Evolutionary conservation across 1,284 basidiomycete genomes (phyloP).

Genomic region (Rhodotorula sp.): DNA sequence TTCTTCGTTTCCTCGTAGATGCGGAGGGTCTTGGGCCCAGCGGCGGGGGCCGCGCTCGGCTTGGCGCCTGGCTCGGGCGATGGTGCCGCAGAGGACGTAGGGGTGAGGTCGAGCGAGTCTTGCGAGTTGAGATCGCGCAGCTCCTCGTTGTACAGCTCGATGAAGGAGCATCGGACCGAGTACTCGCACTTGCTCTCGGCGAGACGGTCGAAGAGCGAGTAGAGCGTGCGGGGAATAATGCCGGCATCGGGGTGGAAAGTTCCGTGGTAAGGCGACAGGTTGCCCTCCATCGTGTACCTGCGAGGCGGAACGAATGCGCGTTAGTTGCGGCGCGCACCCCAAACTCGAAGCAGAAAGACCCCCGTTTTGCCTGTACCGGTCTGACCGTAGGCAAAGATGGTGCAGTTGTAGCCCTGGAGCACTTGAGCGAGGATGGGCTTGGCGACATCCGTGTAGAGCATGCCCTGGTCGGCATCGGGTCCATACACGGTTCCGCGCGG

Average conservation of each 20-base stretch:
- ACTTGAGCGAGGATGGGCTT: conserved; percentile 91
- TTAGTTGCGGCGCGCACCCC: background rate
- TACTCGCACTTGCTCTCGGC: conserved; percentile 73
- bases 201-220: conserved; percentile 86
- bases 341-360: conserved; percentile 45
- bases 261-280: conserved; percentile 70
- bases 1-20: conserved; percentile 90
- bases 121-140: conserved; percentile 85
- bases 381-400: conserved; percentile 97
- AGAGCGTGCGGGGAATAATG: conserved; percentile 95
- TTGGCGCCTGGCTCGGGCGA: conserved; percentile 58
- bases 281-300: conserved; percentile 94
- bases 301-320: background rate
- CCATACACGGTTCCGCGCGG: conserved; percentile 71
- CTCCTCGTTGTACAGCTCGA: conserved; percentile 99
- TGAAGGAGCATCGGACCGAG: conserved; percentile 88
- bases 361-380: conserved; percentile 99
- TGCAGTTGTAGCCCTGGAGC: conserved; percentile 93
- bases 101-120: conserved; percentile 57
- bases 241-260: conserved; percentile 88
- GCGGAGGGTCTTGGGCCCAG: conserved; percentile 69
- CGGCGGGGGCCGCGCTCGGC: conserved; percentile 52
- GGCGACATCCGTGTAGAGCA: conserved; percentile 93
- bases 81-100: conserved; percentile 29
- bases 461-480: conserved; percentile 92